Evolutionary conservation across 192 early-diverging fungal species (phyloP).

Genomic region (Chytriomyces sp.): DNA sequence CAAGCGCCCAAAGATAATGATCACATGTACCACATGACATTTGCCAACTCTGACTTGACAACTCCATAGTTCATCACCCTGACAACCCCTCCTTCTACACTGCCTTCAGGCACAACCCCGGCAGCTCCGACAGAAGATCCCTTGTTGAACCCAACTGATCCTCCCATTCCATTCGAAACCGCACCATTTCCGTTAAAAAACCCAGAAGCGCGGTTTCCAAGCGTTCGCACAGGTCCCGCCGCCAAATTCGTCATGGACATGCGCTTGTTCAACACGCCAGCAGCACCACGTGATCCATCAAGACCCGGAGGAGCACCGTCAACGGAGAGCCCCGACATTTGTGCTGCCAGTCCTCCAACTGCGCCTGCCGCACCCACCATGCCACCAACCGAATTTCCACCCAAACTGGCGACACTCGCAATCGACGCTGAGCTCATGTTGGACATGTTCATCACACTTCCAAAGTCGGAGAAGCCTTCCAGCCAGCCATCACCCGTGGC

Average conservation of each 20-base stretch:
- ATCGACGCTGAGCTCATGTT: constrained; percentile 20
- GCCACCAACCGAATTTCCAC: neutral
- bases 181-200: constrained; percentile 17
- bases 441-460: constrained; percentile 15
- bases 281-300: neutral
- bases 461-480: constrained; percentile 36
- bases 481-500: constrained; percentile 59
- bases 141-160: constrained; percentile 26
- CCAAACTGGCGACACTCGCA: constrained; percentile 27
- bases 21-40: constrained; percentile 65
- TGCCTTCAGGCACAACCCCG: constrained; percentile 1
- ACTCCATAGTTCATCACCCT: constrained; percentile 53
- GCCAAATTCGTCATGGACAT: constrained; percentile 27
- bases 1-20: too few relatives aligned
- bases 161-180: constrained; percentile 5
- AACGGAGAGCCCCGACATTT: constrained; percentile 24
- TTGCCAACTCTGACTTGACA: constrained; percentile 60
- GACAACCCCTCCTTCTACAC: constrained; percentile 14
- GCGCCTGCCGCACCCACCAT: constrained; percentile 20
- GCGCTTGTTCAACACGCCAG: constrained; percentile 23
- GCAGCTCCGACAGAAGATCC: constrained; percentile 4
- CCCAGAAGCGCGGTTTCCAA: constrained; percentile 16
- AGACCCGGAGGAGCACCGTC: neutral
- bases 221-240: constrained; percentile 27
- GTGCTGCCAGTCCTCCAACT: constrained; percentile 9